These are phyloP conservation scores for Aulographum hederae DNA, from an alignment of 2,329 filamentous ascomycete genomes.

Conservation along the genomic window DNA sequence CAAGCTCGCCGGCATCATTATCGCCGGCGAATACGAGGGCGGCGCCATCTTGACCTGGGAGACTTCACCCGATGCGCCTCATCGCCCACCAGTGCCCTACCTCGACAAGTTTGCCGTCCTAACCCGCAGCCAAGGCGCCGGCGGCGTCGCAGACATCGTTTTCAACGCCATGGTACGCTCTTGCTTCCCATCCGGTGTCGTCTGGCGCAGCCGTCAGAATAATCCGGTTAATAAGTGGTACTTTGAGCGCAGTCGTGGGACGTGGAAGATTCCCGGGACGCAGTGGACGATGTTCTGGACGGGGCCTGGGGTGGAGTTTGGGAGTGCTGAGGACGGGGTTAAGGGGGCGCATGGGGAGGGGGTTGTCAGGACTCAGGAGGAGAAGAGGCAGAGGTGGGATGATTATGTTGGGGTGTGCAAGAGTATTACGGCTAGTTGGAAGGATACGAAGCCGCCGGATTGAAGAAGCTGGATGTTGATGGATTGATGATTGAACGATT, in stretches of 20 bases:
- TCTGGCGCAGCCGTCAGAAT: constrained; percentile 75
- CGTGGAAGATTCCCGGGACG: constrained; percentile 60
- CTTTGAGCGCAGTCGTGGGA: constrained; percentile 75
- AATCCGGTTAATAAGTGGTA: constrained; percentile 99
- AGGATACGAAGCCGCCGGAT: constrained; percentile 21
- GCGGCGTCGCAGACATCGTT: constrained; percentile 85
- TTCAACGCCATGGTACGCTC: constrained; percentile 89
- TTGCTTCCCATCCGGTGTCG: constrained; percentile 76
- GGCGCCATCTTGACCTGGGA: constrained; percentile 95
- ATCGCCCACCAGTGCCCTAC: constrained; percentile 59
- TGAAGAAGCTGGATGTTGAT: too few relatives aligned
- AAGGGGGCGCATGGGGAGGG: constrained; percentile 27
- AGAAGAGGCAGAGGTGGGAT: constrained; percentile 19
- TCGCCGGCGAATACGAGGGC: constrained; percentile 92
- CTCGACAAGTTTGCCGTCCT: constrained; percentile 95
- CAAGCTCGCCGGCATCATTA: constrained; percentile 76
- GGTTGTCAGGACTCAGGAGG: constrained; percentile 24
- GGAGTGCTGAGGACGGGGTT: constrained; percentile 17
- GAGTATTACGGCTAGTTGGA: constrained; percentile 29
- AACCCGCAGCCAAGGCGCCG: constrained; percentile 71
- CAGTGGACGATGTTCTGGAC: constrained; percentile 99
- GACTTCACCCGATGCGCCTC: constrained; percentile 20
- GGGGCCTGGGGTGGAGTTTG: constrained; percentile 41
- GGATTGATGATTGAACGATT: too few relatives aligned
- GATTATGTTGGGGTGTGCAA: constrained; percentile 31